Evolutionary conservation across 2,329 filamentous ascomycete species (phyloP).

Genomic region (Uncinocarpus reesii): DNA sequence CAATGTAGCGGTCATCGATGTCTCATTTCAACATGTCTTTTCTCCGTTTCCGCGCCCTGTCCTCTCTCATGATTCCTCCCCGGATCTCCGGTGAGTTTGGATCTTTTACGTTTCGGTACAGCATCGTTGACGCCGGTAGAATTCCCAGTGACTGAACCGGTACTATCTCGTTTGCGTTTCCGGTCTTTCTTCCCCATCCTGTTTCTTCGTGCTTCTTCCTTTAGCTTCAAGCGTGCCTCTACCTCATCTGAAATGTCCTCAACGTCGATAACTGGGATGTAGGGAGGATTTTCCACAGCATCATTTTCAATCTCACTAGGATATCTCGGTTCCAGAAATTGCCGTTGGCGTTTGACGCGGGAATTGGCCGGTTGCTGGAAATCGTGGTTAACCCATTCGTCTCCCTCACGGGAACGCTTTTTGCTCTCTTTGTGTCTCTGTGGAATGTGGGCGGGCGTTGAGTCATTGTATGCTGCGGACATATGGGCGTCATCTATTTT

Average conservation of each 20-base stretch:
- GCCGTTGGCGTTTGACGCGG: background rate
- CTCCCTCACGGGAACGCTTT: slow-evolving; percentile 19
- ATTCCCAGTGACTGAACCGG: slow-evolving; percentile 17
- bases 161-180: slow-evolving; percentile 36
- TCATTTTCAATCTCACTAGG: background rate
- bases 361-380: background rate
- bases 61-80: background rate
- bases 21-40: background rate
- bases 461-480: slow-evolving; percentile 18
- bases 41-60: background rate
- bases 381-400: background rate
- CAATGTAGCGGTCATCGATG: background rate
- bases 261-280: slow-evolving; percentile 22
- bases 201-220: slow-evolving; percentile 31
- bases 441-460: slow-evolving; percentile 15
- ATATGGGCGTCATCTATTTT: background rate
- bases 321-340: background rate
- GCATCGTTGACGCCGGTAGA: background rate
- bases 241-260: slow-evolving; percentile 41
- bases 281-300: background rate
- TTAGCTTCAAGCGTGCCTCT: slow-evolving; percentile 35
- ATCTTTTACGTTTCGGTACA: background rate
- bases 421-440: slow-evolving; percentile 14
- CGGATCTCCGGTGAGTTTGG: background rate
- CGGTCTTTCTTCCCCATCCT: slow-evolving; percentile 27